Conservation (phyloP, 345 rosid genomes). For the Eucalyptus regnans region DNA sequence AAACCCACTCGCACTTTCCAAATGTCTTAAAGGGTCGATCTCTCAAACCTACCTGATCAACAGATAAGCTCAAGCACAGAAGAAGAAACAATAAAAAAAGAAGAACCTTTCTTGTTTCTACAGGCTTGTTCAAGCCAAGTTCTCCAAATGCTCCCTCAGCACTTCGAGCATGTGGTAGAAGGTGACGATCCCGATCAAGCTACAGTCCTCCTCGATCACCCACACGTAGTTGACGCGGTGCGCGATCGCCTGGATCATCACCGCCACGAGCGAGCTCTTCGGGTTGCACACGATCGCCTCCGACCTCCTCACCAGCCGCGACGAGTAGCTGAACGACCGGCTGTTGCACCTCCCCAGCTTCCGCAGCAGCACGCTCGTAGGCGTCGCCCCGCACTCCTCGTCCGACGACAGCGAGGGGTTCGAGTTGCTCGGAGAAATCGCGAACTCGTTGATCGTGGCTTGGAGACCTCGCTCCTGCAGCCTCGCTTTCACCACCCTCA, state of each 20-base stretch:
- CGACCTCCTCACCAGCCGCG: slow-evolving; percentile 64
- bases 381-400: slow-evolving; percentile 35
- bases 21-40: background rate
- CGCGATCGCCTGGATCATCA: slow-evolving; percentile 85
- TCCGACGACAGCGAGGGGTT: slow-evolving; percentile 26
- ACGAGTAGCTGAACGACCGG: slow-evolving; percentile 52
- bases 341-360: slow-evolving; percentile 17
- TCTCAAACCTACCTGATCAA: background rate
- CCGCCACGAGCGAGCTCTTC: slow-evolving; percentile 77
- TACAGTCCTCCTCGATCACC: slow-evolving; percentile 68
- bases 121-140: background rate
- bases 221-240: slow-evolving; percentile 75
- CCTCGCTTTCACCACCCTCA: slow-evolving; percentile 31
- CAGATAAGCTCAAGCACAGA: background rate
- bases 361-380: background rate
- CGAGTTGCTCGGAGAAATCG: background rate
- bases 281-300: slow-evolving; percentile 72
- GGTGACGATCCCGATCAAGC: slow-evolving; percentile 75
- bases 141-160: slow-evolving; percentile 44
- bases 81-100: background rate
- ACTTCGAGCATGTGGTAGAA: slow-evolving; percentile 51
- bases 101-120: background rate
- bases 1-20: background rate
- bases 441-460: slow-evolving; percentile 36
- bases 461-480: slow-evolving; percentile 32